Evolutionary conservation across 1,284 basidiomycete genomes (phyloP).

Genomic region (Rhodotorula mucilaginosa): DNA sequence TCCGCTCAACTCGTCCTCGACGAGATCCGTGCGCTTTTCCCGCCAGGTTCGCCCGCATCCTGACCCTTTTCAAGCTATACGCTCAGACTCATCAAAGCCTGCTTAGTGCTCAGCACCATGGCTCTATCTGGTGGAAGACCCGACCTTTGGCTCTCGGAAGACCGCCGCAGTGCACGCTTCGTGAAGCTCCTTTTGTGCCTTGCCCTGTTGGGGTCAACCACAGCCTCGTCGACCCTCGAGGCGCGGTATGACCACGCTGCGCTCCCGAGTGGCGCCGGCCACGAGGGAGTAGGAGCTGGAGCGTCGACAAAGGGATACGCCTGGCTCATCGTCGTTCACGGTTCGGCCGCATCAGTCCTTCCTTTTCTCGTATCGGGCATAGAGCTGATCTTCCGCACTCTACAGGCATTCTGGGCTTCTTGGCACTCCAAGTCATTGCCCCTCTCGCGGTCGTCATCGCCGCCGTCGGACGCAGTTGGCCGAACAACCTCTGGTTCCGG

Average conservation of each 20-base stretch:
- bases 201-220: not conserved
- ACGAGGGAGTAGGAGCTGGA: not conserved
- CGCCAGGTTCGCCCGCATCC: no score
- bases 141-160: no score
- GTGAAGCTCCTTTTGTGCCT: not conserved
- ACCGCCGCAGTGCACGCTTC: not conserved
- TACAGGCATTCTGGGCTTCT: constrained; percentile 8
- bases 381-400: not conserved
- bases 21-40: no score
- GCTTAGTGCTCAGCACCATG: no score
- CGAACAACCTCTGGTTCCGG: constrained; percentile 12
- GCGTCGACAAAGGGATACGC: not conserved
- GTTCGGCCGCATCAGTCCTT: not conserved
- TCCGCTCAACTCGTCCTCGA: no score
- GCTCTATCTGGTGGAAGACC: no score
- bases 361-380: not conserved
- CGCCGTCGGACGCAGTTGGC: constrained; percentile 13
- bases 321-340: constrained; percentile 4
- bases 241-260: constrained; percentile 5
- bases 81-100: no score
- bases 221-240: not conserved
- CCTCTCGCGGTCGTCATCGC: constrained; percentile 17
- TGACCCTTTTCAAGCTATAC: no score
- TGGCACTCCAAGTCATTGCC: constrained; percentile 17
- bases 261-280: not conserved